These are phyloP conservation scores for Takakia lepidozioides DNA, from an alignment of 225 moss, liverwort and hornwort genomes.

Conservation along the genomic window DNA sequence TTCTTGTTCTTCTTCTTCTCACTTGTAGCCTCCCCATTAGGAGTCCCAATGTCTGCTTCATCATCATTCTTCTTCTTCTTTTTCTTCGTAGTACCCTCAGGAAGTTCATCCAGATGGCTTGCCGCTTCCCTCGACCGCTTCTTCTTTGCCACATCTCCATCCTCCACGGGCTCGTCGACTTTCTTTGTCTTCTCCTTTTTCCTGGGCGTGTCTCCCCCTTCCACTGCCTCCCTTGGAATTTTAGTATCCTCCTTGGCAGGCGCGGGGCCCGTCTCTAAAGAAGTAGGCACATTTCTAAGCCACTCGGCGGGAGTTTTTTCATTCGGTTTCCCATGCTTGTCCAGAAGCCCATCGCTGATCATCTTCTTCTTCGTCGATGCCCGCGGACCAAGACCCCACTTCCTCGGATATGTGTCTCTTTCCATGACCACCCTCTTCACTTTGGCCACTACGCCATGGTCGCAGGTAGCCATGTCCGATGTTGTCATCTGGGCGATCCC, in stretches of 20 bases:
- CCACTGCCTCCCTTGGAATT: constrained; percentile 43
- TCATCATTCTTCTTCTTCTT: constrained; percentile 70
- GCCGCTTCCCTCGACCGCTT: constrained; percentile 53
- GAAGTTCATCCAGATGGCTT: constrained; percentile 29
- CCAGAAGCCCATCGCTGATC: constrained; percentile 70
- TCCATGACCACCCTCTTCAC: constrained; percentile 97
- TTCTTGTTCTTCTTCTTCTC: constrained; percentile 86
- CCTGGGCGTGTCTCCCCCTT: constrained; percentile 20
- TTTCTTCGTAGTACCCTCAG: constrained; percentile 59
- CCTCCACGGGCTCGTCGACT: constrained; percentile 18
- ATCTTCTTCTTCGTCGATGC: constrained; percentile 93
- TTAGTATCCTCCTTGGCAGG: constrained; percentile 37
- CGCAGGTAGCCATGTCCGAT: constrained; percentile 93
- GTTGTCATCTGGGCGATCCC: constrained; percentile 91
- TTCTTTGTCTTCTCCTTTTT: constrained; percentile 41
- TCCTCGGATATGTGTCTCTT: constrained; percentile 85
- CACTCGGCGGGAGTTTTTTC: constrained; percentile 91
- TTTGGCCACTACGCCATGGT: constrained; percentile 89
- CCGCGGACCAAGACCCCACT: constrained; percentile 89
- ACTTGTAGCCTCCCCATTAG: constrained; percentile 39
- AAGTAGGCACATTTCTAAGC: constrained; percentile 63
- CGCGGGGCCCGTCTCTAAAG: constrained; percentile 23
- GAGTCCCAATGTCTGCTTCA: constrained; percentile 20
- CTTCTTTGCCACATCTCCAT: constrained; percentile 26
- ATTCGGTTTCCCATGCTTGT: constrained; percentile 91